These are phyloP conservation scores for Urochloa ruziziensis DNA, from an alignment of 176 grass and related monocot species.

Conservation along the genomic window DNA sequence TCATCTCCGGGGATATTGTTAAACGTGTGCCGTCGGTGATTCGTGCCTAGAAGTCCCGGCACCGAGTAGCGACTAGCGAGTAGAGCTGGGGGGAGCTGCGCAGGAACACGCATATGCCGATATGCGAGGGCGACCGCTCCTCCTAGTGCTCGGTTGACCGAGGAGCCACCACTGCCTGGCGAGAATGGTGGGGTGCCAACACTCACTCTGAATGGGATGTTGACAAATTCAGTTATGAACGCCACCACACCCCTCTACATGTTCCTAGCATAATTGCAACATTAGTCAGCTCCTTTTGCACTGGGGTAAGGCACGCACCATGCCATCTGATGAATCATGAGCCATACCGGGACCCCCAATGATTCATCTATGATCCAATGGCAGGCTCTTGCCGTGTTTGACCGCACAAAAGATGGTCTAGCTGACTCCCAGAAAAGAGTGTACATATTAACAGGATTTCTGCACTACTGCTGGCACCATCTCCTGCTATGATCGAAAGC, in stretches of 20 bases:
- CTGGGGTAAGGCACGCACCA: background rate
- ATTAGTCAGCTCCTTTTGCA: background rate
- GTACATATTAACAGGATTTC: background rate
- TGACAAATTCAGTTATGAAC: slow-evolving; percentile 8
- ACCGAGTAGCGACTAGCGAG: background rate
- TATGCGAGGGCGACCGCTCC: background rate
- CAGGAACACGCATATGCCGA: background rate
- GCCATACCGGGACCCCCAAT: background rate
- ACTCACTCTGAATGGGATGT: background rate
- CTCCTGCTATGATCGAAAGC: background rate
- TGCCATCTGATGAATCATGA: background rate
- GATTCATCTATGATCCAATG: background rate
- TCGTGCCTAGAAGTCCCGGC: background rate
- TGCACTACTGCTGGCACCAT: background rate
- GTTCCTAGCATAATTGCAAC: slow-evolving; percentile 5
- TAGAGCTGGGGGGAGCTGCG: background rate
- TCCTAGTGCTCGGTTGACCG: slow-evolving; percentile 37
- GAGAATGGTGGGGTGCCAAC: slow-evolving; percentile 8
- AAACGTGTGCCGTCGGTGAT: background rate
- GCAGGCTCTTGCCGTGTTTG: background rate
- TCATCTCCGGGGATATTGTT: background rate
- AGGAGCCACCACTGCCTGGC: background rate
- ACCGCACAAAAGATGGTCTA: background rate
- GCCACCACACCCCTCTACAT: background rate
- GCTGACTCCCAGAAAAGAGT: background rate